phyloP scores from a whole-genome alignment of 345 rosid genomes.

The Acer campestre region DNA sequence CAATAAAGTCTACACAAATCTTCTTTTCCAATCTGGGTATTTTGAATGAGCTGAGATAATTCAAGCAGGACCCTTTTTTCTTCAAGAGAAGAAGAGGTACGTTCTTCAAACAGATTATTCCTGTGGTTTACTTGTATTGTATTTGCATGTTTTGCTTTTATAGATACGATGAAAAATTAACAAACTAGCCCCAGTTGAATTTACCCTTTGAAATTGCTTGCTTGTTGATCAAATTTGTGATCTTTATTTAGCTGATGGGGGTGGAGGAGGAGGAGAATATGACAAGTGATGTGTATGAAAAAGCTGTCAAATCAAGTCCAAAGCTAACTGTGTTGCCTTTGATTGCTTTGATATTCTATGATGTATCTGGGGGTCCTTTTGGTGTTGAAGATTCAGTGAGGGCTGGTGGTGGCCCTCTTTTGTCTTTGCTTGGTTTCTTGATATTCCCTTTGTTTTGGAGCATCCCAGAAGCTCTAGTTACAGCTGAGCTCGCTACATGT shows the following conservation, averaged over 20 bases:
- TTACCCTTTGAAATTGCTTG: background rate
- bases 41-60: too few relatives aligned
- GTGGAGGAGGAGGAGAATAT: conserved; percentile 69
- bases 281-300: conserved; percentile 32
- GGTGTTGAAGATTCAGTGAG: conserved; percentile 90
- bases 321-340: conserved; percentile 79
- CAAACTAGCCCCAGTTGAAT: background rate
- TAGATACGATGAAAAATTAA: background rate
- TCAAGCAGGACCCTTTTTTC: too few relatives aligned
- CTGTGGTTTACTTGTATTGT: background rate
- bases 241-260: conserved; percentile 55
- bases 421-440: conserved; percentile 78
- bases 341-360: conserved; percentile 87
- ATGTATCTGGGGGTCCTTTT: conserved; percentile 95
- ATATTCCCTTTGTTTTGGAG: conserved; percentile 91
- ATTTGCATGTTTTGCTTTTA: background rate
- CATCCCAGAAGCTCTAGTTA: conserved; percentile 84
- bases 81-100: too few relatives aligned
- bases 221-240: background rate
- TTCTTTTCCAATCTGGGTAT: too few relatives aligned
- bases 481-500: conserved; percentile 93
- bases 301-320: conserved; percentile 42
- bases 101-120: conserved; percentile 4
- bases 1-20: too few relatives aligned
- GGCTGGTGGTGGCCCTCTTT: conserved; percentile 88